Percentiles rank a stretch among this genome's conserved stretches.
phyloP scores from a whole-genome alignment of 805 yeast genomes.

The Huiozyma naganishii region DNA sequence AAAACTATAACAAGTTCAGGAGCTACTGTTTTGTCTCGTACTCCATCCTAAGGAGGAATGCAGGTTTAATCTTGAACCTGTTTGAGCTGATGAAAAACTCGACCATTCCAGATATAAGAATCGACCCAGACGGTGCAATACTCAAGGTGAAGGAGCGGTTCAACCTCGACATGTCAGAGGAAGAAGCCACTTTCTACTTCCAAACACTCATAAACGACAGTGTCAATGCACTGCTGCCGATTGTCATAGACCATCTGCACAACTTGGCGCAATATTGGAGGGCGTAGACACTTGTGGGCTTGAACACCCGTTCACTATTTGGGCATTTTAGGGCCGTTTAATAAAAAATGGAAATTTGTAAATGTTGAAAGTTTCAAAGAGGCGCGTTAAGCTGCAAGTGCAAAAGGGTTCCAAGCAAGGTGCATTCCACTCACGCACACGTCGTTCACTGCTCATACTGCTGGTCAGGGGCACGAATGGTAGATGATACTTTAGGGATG shows the following conservation, averaged over 20 bases:
- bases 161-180: slow-evolving; percentile 86
- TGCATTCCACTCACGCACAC: no score
- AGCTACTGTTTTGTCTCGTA: slow-evolving; percentile 92
- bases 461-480: no score
- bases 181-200: slow-evolving; percentile 90
- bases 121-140: slow-evolving; percentile 79
- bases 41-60: slow-evolving; percentile 78
- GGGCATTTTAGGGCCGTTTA: background rate
- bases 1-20: slow-evolving; percentile 76
- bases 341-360: background rate
- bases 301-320: background rate
- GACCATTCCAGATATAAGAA: slow-evolving; percentile 77
- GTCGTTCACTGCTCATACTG: no score
- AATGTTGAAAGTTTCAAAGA: no score
- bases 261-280: slow-evolving; percentile 98
- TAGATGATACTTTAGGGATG: no score
- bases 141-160: slow-evolving; percentile 90
- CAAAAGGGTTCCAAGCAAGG: no score
- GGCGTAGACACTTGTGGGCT: slow-evolving; percentile 35
- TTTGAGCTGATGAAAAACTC: slow-evolving; percentile 93
- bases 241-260: slow-evolving; percentile 89
- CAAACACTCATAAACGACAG: slow-evolving; percentile 89
- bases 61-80: slow-evolving; percentile 79
- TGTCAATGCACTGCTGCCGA: slow-evolving; percentile 86
- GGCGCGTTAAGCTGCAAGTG: no score